A percentile compares a stretch with the other conserved stretches of the same genome.
phyloP scores from a whole-genome alignment of 2,329 filamentous ascomycete genomes.

The Huntiella abstrusa region DNA sequence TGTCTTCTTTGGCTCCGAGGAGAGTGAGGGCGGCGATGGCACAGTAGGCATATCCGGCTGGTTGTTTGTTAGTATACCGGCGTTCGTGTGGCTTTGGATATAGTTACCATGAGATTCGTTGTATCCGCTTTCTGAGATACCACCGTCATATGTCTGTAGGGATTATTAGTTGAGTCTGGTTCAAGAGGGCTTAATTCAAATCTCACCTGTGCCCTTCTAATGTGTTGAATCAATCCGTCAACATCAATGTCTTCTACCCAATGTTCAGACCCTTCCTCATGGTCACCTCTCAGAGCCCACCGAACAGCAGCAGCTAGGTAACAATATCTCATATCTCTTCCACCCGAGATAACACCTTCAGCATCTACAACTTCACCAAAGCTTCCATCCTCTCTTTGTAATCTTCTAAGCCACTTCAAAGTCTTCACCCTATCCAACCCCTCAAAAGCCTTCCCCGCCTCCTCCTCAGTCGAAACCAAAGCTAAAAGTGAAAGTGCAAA shows the following conservation, averaged over 20 bases:
- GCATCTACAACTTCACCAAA: conserved; percentile 68
- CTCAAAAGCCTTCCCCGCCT: conserved; percentile 28
- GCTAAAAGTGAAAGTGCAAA: conserved; percentile 67
- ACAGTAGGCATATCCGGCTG: conserved; percentile 76
- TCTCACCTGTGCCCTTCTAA: conserved; percentile 40
- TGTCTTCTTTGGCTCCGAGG: conserved; percentile 29
- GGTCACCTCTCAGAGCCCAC: conserved; percentile 56
- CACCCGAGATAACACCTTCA: conserved; percentile 45
- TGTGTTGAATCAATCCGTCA: conserved; percentile 47
- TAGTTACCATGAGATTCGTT: conserved; percentile 64
- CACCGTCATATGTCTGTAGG: conserved; percentile 60
- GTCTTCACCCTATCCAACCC: conserved; percentile 49
- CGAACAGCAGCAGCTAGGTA: conserved; percentile 68
- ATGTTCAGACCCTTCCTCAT: conserved; percentile 29
- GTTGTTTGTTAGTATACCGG: not conserved
- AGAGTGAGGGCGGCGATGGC: conserved; percentile 61
- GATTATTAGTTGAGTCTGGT: not conserved
- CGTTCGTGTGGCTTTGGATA: conserved; percentile 4
- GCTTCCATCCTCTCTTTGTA: conserved; percentile 74
- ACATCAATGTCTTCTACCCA: conserved; percentile 58
- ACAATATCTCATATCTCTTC: conserved; percentile 70
- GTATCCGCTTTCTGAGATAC: conserved; percentile 57
- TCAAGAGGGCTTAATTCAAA: conserved; percentile 12
- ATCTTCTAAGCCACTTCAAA: conserved; percentile 50
- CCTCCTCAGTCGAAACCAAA: conserved; percentile 25